phyloP scores from a whole-genome alignment of 257 asterid species.

The Capsicum baccatum region DNA sequence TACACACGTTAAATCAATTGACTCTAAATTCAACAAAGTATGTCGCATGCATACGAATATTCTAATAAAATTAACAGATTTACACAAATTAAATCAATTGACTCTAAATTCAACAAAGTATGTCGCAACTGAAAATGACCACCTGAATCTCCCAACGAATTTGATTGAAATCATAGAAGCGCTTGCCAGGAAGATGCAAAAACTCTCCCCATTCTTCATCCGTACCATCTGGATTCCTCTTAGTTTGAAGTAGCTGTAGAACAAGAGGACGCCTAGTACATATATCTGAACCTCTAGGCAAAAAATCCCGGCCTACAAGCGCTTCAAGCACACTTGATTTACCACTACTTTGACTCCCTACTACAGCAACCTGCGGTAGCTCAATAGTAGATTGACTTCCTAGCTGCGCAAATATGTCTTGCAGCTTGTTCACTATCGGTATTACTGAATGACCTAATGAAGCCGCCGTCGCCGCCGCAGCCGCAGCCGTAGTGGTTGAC shows the following conservation, averaged over 20 bases:
- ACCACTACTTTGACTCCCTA: conserved; percentile 99
- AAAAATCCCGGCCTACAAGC: conserved; percentile 94
- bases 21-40: neutral
- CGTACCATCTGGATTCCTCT: conserved; percentile 47
- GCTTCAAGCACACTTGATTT: conserved; percentile 98
- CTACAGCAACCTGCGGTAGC: conserved; percentile 95
- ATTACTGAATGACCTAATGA: conserved; percentile 77
- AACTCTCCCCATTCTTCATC: conserved; percentile 96
- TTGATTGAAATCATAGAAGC: conserved; percentile 68
- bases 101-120: neutral
- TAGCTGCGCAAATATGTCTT: conserved; percentile 84
- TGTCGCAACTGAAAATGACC: neutral
- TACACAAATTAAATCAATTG: neutral
- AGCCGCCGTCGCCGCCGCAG: conserved; percentile 36
- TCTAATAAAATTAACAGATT: too few relatives aligned
- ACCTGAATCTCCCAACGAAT: conserved; percentile 91
- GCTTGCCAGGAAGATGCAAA: conserved; percentile 73
- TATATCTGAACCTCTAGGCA: conserved; percentile 88
- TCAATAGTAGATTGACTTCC: conserved; percentile 80
- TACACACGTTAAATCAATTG: neutral
- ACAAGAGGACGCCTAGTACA: conserved; percentile 95
- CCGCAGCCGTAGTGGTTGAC: conserved; percentile 34
- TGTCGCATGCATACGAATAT: too few relatives aligned
- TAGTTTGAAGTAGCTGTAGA: conserved; percentile 75
- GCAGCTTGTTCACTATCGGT: conserved; percentile 84